Conservation (phyloP, 805 yeast species). For the Kuraishia ogatae region DNA sequence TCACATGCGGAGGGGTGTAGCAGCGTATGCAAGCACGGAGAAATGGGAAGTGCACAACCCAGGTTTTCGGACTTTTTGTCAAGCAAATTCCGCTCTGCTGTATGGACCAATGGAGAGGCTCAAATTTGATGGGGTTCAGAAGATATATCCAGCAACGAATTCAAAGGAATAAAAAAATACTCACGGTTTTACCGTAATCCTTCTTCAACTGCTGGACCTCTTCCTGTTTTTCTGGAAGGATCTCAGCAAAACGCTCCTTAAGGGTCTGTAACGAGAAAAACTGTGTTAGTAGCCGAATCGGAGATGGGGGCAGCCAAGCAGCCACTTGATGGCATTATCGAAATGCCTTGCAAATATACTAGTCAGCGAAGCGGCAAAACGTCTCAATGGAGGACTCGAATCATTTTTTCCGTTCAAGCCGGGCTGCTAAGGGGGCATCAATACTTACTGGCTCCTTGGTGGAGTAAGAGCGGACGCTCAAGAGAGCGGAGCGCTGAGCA, state of each 20-base stretch:
- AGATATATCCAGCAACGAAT: not conserved
- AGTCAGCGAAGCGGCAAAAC: not conserved
- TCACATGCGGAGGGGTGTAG: not conserved
- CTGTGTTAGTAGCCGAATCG: not conserved
- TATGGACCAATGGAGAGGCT: not conserved
- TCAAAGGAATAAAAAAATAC: slow-evolving; percentile 18
- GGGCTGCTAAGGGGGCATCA: no score
- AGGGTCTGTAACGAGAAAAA: slow-evolving; percentile 45
- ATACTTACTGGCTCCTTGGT: slow-evolving; percentile 27
- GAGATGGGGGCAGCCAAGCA: not conserved
- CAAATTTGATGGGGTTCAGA: slow-evolving; percentile 4
- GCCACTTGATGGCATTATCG: not conserved
- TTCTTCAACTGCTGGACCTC: slow-evolving; percentile 84
- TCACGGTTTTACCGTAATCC: slow-evolving; percentile 78
- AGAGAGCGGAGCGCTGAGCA: slow-evolving; percentile 13
- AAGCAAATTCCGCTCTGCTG: not conserved
- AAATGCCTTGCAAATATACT: not conserved
- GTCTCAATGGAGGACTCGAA: no score
- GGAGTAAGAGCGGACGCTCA: slow-evolving; percentile 24
- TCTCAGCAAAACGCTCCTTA: slow-evolving; percentile 89
- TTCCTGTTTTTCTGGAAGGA: slow-evolving; percentile 86
- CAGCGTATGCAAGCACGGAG: not conserved
- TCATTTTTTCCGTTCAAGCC: no score
- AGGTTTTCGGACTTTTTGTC: not conserved
- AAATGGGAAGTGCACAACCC: not conserved